These are phyloP conservation scores for Gleditsia sinensis DNA, from an alignment of 306 rosid species.

Conservation along the genomic window DNA sequence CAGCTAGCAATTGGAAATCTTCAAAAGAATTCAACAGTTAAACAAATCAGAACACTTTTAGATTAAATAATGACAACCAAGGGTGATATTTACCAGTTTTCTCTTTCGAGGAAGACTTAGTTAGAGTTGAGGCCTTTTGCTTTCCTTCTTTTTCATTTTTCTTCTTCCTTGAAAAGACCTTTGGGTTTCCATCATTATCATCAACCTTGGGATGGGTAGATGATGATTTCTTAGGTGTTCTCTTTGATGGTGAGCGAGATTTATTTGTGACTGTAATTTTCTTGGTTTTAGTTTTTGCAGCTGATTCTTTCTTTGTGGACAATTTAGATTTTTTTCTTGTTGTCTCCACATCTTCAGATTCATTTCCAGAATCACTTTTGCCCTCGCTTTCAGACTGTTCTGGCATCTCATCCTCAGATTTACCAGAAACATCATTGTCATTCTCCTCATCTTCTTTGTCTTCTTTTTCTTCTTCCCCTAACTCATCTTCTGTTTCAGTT, in stretches of 20 bases:
- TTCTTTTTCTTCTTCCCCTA: conserved; percentile 57
- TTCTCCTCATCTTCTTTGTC: conserved; percentile 60
- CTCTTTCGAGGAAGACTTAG: conserved; percentile 69
- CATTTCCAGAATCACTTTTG: conserved; percentile 65
- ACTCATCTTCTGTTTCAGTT: conserved; percentile 70
- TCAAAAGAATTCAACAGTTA: neutral
- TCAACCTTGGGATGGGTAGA: conserved; percentile 54
- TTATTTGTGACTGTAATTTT: conserved; percentile 44
- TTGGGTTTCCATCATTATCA: conserved; percentile 64
- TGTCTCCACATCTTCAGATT: conserved; percentile 56
- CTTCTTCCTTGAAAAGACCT: conserved; percentile 81
- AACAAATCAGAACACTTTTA: neutral
- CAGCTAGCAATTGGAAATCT: neutral
- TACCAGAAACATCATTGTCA: conserved; percentile 62
- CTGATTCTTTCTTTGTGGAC: conserved; percentile 66
- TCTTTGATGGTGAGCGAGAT: conserved; percentile 55
- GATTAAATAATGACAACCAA: conserved; percentile 3
- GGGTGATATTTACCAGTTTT: conserved; percentile 55
- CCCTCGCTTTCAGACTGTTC: conserved; percentile 73
- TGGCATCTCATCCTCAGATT: conserved; percentile 68
- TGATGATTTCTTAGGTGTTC: conserved; percentile 54
- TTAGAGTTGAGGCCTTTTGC: conserved; percentile 46
- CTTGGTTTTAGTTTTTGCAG: conserved; percentile 57
- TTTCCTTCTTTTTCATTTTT: conserved; percentile 52
- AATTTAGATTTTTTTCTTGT: conserved; percentile 48